These are phyloP conservation scores for Chaetomium sp. DNA, from an alignment of 2,329 filamentous ascomycete genomes.

Conservation along the genomic window DNA sequence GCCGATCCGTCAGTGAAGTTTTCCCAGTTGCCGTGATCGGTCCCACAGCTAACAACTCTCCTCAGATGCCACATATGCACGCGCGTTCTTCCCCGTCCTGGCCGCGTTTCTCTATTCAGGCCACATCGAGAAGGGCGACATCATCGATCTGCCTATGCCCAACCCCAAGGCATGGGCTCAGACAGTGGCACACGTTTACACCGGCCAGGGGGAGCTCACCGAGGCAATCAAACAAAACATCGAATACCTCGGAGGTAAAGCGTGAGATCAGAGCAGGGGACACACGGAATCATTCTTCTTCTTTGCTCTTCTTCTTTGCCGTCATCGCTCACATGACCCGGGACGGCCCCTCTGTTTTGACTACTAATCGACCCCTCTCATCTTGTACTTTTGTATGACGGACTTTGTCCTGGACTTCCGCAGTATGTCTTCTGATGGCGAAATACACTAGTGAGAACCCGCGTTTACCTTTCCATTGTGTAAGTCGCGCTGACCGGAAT, in stretches of 20 bases:
- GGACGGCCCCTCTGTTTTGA: conserved; percentile 18
- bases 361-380: conserved; percentile 16
- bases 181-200: conserved; percentile 59
- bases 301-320: conserved; percentile 17
- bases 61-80: conserved; percentile 53
- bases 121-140: conserved; percentile 54
- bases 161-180: conserved; percentile 58
- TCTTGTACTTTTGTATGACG: conserved; percentile 25
- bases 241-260: conserved; percentile 55
- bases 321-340: conserved; percentile 24
- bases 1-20: conserved; percentile 51
- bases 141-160: conserved; percentile 60
- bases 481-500: conserved; percentile 12
- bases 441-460: conserved; percentile 11
- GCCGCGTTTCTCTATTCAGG: conserved; percentile 58
- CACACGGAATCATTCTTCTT: conserved; percentile 13
- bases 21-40: neutral
- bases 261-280: conserved; percentile 36
- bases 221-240: conserved; percentile 56
- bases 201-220: conserved; percentile 50
- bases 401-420: conserved; percentile 17
- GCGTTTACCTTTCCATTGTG: neutral
- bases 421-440: conserved; percentile 14
- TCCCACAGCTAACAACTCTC: conserved; percentile 2
- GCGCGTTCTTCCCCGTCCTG: conserved; percentile 55